Conservation (phyloP, 352 stramenopile genomes). For the Globisporangium nodosum region DNA sequence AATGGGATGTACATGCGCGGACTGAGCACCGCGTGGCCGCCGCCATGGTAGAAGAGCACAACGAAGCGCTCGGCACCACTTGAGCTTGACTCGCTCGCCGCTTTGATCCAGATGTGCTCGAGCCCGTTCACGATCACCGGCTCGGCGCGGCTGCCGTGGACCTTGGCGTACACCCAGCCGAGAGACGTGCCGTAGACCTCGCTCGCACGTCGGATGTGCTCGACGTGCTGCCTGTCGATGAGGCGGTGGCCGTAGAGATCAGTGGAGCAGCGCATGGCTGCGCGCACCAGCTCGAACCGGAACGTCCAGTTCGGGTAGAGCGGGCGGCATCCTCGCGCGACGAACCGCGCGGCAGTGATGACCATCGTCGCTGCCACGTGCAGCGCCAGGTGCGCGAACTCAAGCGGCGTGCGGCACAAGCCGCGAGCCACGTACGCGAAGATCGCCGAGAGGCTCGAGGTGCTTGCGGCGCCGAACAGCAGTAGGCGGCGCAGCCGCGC, state of each 20-base stretch:
- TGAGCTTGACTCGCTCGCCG: not conserved
- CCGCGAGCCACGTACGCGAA: slow-evolving; percentile 7
- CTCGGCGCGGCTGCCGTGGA: slow-evolving; percentile 19
- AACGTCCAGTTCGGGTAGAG: slow-evolving; percentile 33
- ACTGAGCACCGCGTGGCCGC: slow-evolving; percentile 35
- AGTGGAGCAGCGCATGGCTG: slow-evolving; percentile 12
- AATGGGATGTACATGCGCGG: slow-evolving; percentile 37
- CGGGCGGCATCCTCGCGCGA: slow-evolving; percentile 14
- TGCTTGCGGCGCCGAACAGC: not conserved
- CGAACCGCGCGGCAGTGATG: slow-evolving; percentile 2
- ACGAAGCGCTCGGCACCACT: slow-evolving; percentile 4
- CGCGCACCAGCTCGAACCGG: slow-evolving; percentile 21
- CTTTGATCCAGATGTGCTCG: slow-evolving; percentile 31
- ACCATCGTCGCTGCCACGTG: slow-evolving; percentile 2
- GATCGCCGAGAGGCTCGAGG: slow-evolving; percentile 3
- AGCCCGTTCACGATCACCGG: slow-evolving; percentile 22
- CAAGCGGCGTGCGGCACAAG: slow-evolving; percentile 10
- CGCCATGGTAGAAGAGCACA: slow-evolving; percentile 30
- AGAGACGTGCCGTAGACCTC: slow-evolving; percentile 1
- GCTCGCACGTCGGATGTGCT: slow-evolving; percentile 18
- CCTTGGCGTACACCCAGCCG: not conserved
- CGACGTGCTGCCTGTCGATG: slow-evolving; percentile 12
- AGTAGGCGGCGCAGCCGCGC: slow-evolving; percentile 1
- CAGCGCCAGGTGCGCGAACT: slow-evolving; percentile 5
- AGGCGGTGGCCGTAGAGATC: slow-evolving; percentile 23